These are phyloP conservation scores for Penicillium sp. DNA, from an alignment of 2,329 filamentous ascomycete genomes.

Conservation along the genomic window DNA sequence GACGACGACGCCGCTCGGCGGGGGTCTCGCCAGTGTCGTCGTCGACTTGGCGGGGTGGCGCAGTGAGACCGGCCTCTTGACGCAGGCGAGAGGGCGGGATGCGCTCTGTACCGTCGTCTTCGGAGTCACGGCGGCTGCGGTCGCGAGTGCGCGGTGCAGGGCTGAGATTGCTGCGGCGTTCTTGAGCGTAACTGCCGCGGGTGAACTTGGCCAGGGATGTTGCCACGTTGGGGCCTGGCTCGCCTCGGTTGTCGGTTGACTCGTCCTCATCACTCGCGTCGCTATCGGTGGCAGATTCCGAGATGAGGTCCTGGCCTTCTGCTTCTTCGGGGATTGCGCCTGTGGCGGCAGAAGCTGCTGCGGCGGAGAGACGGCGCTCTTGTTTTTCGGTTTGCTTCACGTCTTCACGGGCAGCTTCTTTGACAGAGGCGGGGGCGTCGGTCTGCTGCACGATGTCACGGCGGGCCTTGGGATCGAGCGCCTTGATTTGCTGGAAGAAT, in stretches of 20 bases:
- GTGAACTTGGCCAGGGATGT: constrained; percentile 42
- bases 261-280: constrained; percentile 27
- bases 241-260: constrained; percentile 18
- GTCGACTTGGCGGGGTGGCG: constrained; percentile 28
- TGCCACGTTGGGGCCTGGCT: constrained; percentile 40
- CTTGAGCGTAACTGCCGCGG: constrained; percentile 40
- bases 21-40: constrained; percentile 48
- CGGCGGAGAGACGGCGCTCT: constrained; percentile 28
- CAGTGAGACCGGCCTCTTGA: constrained; percentile 33
- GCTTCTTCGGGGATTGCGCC: constrained; percentile 21
- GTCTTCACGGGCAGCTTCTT: constrained; percentile 40
- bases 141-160: constrained; percentile 28
- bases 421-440: constrained; percentile 43
- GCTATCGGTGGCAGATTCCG: constrained; percentile 28
- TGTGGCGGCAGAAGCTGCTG: constrained; percentile 15
- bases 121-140: constrained; percentile 39
- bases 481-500: constrained; percentile 64
- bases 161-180: constrained; percentile 40
- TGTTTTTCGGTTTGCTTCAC: constrained; percentile 31
- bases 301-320: constrained; percentile 21
- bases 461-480: constrained; percentile 61
- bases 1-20: constrained; percentile 49
- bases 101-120: constrained; percentile 47
- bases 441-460: constrained; percentile 49
- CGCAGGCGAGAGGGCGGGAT: constrained; percentile 43